A percentile compares a stretch with the other conserved stretches of the same genome.
Evolutionary conservation across 192 early-diverging fungal genomes (phyloP).

Genomic region (Funneliformis mosseae): DNA sequence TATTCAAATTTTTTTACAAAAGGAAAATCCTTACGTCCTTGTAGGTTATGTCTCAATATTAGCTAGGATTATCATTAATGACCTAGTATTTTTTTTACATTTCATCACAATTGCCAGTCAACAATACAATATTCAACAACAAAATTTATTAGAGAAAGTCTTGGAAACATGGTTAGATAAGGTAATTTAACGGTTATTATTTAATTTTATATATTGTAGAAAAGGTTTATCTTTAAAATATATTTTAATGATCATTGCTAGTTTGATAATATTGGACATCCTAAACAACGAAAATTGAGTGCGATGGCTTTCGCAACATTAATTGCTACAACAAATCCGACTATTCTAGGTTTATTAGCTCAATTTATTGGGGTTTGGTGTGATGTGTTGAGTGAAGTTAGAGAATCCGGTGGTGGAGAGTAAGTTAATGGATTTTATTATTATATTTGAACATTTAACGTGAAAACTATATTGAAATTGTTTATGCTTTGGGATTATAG

Average conservation of each 20-base stretch:
- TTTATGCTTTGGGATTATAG: constrained; percentile 32
- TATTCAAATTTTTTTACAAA: background rate
- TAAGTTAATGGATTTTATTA: constrained; percentile 37
- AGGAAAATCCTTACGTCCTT: constrained; percentile 61
- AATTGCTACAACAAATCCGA: constrained; percentile 51
- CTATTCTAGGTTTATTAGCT: constrained; percentile 50
- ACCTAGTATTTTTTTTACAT: constrained; percentile 55
- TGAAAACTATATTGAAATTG: background rate
- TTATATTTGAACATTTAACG: no score
- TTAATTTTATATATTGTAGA: background rate
- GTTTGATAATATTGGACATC: constrained; percentile 78
- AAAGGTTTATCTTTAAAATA: background rate
- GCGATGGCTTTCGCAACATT: constrained; percentile 65
- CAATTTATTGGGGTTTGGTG: constrained; percentile 61
- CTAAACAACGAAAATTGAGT: constrained; percentile 65
- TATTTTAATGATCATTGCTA: constrained; percentile 40
- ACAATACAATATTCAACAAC: constrained; percentile 42
- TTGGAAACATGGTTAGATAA: constrained; percentile 69
- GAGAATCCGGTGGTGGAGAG: constrained; percentile 61
- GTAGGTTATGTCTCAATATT: constrained; percentile 65
- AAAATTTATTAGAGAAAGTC: constrained; percentile 52
- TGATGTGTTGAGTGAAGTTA: constrained; percentile 65
- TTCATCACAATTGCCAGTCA: constrained; percentile 51
- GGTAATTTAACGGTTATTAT: constrained; percentile 42
- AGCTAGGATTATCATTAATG: constrained; percentile 63